Conservation (phyloP, 208 protist species). For the Strigomonas galati region DNA sequence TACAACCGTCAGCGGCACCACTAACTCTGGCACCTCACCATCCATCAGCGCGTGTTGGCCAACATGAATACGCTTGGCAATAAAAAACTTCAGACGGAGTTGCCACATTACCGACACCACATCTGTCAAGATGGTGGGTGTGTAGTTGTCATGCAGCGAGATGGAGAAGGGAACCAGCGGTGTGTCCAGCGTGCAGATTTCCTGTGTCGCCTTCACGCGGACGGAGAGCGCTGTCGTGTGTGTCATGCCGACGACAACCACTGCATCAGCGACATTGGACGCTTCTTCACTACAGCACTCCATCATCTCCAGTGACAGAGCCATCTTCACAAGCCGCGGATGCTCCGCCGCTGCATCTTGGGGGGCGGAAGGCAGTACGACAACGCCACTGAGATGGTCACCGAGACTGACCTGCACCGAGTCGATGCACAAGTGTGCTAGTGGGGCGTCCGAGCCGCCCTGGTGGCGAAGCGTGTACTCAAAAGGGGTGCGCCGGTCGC, state of each 20-base stretch:
- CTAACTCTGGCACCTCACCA: constrained; percentile 17
- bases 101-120: neutral
- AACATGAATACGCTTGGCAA: neutral
- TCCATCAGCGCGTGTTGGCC: neutral
- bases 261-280: constrained; percentile 10
- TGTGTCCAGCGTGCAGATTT: constrained; percentile 25
- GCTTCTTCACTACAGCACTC: neutral
- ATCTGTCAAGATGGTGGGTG: neutral
- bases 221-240: constrained; percentile 11
- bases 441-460: constrained; percentile 19
- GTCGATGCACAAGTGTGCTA: constrained; percentile 29
- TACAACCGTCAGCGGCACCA: constrained; percentile 35
- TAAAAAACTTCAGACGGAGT: constrained; percentile 4
- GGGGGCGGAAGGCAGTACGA: constrained; percentile 14
- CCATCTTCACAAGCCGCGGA: constrained; percentile 21
- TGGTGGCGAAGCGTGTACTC: constrained; percentile 25
- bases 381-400: constrained; percentile 31
- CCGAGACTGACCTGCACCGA: constrained; percentile 27
- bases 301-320: constrained; percentile 18
- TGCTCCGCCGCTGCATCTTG: constrained; percentile 2
- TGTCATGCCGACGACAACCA: constrained; percentile 16
- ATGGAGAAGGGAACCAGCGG: constrained; percentile 21
- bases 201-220: constrained; percentile 16
- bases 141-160: constrained; percentile 14
- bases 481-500: constrained; percentile 25